A percentile compares a stretch with the other conserved stretches of the same genome.
These are phyloP conservation scores for Oxalis stricta DNA, from an alignment of 441 rosid genomes.

Conservation along the genomic window DNA sequence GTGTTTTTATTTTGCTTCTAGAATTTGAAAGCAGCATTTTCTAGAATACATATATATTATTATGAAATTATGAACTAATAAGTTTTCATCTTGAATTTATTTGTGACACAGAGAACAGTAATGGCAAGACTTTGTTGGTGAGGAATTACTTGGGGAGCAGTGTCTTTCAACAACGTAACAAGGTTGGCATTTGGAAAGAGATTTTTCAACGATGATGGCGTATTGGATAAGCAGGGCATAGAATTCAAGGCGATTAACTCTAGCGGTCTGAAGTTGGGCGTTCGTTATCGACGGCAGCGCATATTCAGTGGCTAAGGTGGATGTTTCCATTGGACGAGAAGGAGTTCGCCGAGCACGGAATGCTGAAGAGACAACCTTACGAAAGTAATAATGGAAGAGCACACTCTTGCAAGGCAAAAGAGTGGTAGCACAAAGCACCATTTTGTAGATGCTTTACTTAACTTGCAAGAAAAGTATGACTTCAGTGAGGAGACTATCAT, in stretches of 20 bases:
- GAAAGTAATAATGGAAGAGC: conserved; percentile 16
- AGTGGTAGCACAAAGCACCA: conserved; percentile 14
- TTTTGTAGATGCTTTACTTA: conserved; percentile 15
- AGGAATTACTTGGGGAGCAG: conserved; percentile 14
- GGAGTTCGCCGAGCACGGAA: conserved; percentile 11
- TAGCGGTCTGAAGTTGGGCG: conserved; percentile 12
- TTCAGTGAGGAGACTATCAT: conserved; percentile 18
- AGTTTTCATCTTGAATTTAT: no score
- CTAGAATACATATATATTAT: no score
- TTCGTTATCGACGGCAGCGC: conserved; percentile 12
- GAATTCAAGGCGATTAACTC: conserved; percentile 16
- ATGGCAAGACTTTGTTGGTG: conserved; percentile 11
- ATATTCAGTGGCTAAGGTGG: conserved; percentile 22
- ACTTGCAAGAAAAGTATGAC: conserved; percentile 9
- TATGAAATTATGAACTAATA: no score
- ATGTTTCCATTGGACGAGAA: conserved; percentile 10
- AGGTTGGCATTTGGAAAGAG: conserved; percentile 18
- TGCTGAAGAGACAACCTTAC: conserved; percentile 11
- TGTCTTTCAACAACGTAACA: conserved; percentile 19
- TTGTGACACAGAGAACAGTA: no score
- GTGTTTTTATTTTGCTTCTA: background rate
- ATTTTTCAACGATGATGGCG: conserved; percentile 14
- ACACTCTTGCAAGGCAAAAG: conserved; percentile 1
- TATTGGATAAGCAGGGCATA: conserved; percentile 13
- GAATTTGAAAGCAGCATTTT: no score